Base-by-base conservation (phyloP, 257 asterid species). In the Catharanthus roseus region DNA sequence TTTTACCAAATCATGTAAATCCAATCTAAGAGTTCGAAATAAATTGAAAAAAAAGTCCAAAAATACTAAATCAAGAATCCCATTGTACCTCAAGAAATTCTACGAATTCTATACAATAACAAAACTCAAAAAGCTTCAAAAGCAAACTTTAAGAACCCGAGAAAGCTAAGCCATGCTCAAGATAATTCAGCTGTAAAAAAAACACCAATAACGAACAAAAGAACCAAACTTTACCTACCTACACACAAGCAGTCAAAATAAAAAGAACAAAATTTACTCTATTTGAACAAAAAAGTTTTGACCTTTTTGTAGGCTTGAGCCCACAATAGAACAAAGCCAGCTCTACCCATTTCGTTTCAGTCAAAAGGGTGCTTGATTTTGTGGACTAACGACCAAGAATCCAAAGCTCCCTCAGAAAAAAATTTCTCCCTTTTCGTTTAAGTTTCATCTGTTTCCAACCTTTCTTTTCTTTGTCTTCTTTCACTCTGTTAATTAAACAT, bases 291-390 rank as follows among this genome's bases (percentile, higher is more conserved):
- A 47, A 73, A 81, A 81, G 71, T 55, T 50, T 69, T 42, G 1
- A 42, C 86, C 95, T 91, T 86, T 87, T 10, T 74, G 72, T 76
- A 50, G 62, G 80, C 84, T 66, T 50, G 82, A 71, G 77, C 77
- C 82, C 82, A 75, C 82, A 74, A 41, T 3, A 21, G 74, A 68
- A 50, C 74, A 64, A 84, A 80, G 45, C 77, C 78, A 72, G 80
- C 79, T 77, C 78, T 66, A 57, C 85, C 85, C 92, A 86, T 84
- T 78, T 76, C 71, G 56, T 73, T 79, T 72, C 75, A 72, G 82
- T 49, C 68, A 80, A 69, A 71, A 63, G 54, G 67, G 74, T 60
- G 50, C 83, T 82, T 85, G 87, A 80, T 77, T 86, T 75, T 76
- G 71, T 77, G 71, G 85, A 72, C 49, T 74, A 19, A 77, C 56